A percentile compares a stretch with the other conserved stretches of the same genome.
Conservation (phyloP, 2,329 filamentous ascomycete species). For the Pseudogymnoascus sp. region DNA sequence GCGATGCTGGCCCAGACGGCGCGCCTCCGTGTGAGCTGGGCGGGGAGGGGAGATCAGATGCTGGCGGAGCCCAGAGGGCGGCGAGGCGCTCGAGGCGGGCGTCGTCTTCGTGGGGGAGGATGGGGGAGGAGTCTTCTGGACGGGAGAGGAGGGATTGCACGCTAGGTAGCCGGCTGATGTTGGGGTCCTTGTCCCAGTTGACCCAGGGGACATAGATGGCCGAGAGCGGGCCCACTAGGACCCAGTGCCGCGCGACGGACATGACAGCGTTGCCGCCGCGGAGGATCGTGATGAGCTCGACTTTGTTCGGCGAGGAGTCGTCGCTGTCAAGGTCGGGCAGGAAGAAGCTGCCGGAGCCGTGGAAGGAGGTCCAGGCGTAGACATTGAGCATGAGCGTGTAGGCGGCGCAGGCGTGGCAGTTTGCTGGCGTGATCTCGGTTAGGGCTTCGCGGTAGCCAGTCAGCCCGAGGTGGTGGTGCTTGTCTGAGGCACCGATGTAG, state of each 20-base stretch:
- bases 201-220: background rate
- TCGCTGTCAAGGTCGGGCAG: conserved; percentile 9
- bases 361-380: conserved; percentile 15
- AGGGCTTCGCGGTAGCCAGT: conserved; percentile 11
- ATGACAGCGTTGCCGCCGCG: conserved; percentile 10
- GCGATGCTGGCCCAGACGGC: background rate
- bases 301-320: background rate
- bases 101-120: conserved; percentile 6
- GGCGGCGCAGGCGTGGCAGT: conserved; percentile 16
- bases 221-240: conserved; percentile 9
- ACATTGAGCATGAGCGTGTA: conserved; percentile 14
- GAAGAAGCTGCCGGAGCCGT: conserved; percentile 14
- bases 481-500: conserved; percentile 9
- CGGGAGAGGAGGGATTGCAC: background rate
- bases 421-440: conserved; percentile 10
- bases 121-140: background rate
- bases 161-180: background rate
- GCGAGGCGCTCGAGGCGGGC: background rate
- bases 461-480: conserved; percentile 13
- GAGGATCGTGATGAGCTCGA: conserved; percentile 13
- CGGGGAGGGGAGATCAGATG: background rate
- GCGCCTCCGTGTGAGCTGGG: background rate
- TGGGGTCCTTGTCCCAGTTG: background rate
- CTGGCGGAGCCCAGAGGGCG: background rate
- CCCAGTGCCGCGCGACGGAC: background rate